Evolutionary conservation across 768 basidiomycete species (phyloP).

Genomic region (Hygrocybe coccinea): DNA sequence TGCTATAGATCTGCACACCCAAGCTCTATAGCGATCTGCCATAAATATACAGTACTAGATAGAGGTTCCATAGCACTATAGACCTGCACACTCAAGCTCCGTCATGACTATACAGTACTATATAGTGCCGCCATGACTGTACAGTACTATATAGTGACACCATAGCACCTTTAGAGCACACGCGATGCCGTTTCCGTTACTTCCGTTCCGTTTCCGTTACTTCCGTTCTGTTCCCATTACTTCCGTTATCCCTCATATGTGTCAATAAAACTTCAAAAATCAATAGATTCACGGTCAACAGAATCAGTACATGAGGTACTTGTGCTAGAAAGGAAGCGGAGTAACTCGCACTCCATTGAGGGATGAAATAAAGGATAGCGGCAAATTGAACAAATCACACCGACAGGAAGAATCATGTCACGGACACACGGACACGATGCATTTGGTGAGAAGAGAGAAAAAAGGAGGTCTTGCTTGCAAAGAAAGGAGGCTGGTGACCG

Average conservation of each 20-base stretch:
- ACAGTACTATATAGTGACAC: no score
- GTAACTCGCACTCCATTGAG: neutral
- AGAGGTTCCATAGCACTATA: neutral
- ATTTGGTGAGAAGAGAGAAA: no score
- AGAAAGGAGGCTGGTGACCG: no score
- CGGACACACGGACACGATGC: no score
- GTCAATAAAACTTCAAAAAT: neutral
- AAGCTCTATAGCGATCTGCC: neutral
- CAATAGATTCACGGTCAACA: neutral
- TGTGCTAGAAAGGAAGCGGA: neutral
- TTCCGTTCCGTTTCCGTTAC: no score
- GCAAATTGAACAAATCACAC: neutral
- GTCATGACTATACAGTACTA: no score
- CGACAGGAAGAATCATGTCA: no score
- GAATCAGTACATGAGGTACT: neutral
- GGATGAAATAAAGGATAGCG: neutral
- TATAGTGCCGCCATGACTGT: neutral
- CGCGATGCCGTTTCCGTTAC: neutral
- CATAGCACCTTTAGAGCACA: no score
- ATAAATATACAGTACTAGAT: neutral
- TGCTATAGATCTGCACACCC: neutral
- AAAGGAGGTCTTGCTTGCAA: no score
- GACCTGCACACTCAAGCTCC: no score
- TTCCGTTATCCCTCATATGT: neutral
- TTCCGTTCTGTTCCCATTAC: neutral